Base-by-base conservation (phyloP, 306 rosid species). In the Glycine latifolia region DNA sequence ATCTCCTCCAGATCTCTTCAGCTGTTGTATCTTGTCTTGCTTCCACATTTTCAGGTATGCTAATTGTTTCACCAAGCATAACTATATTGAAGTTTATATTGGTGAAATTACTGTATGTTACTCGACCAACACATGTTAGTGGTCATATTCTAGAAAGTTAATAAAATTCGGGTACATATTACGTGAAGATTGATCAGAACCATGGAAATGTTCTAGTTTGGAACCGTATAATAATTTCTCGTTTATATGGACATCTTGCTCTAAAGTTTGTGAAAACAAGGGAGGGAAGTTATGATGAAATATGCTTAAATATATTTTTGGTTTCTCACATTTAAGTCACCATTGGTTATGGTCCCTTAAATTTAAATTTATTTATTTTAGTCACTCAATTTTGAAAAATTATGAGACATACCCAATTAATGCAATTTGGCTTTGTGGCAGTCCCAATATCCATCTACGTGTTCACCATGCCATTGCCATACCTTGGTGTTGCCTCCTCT, bases 21-120 rank as follows among this genome's bases (percentile, higher is more conserved):
- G 98, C 97, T 37, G 97, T 94, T 84, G 90, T 92, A 82, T 92
- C 97, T 79, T 86, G 87, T 79, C 97, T 94, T 53, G 97, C 98
- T 74, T 90, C 97, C 48, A 94, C 98, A 53, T 90, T 94, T 86
- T 89, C 96, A 85, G 98, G 98, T 94, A 87, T 58, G 79, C 56
- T 1, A 20, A 17, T 71, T 77, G 50, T 84, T 77, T 72, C 56
- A 37, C 9, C 26, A 68, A 69, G 58, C 16, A 17, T 10, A 59
- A 4, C 70, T 55, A 37, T 39, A 8, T 7, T 53, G 49, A 53
- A 26, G 75, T 26, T 26, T 17, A 62, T 31, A 66, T 55, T 13
- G 46, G 17, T 65, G 35, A 12, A 12, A 35, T 13, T 35, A 31
- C 33, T 62, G 41, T 26, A 4, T 60, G 66, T 13, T 53, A 16